Evolutionary conservation across 805 yeast species (phyloP).

Genomic region (Spathaspora hagerdaliae): DNA sequence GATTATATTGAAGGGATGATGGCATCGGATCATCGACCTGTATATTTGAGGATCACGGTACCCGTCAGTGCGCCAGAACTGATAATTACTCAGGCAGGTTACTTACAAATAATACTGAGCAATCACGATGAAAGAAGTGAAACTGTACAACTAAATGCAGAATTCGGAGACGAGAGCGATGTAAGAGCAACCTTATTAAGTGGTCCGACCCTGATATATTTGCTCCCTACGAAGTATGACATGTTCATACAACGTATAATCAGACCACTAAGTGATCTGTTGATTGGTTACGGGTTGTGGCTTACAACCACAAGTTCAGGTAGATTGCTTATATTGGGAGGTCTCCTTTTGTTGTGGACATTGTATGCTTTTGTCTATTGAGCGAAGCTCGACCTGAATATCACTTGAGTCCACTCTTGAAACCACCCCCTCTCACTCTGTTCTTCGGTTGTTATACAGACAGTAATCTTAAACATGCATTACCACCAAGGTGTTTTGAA

Average conservation of each 20-base stretch:
- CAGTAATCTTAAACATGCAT: too few species aligned
- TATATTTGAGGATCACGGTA: slow-evolving; percentile 46
- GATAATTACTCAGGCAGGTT: slow-evolving; percentile 25
- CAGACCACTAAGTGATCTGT: slow-evolving; percentile 22
- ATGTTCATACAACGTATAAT: slow-evolving; percentile 19
- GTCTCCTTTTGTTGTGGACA: slow-evolving; percentile 12
- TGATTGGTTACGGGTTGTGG: slow-evolving; percentile 35
- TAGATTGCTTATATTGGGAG: slow-evolving; percentile 19
- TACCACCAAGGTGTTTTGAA: too few species aligned
- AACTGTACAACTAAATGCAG: slow-evolving; percentile 2
- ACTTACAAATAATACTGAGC: slow-evolving; percentile 20
- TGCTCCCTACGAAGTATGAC: slow-evolving; percentile 32
- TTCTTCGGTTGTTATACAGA: not conserved
- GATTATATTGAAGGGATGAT: slow-evolving; percentile 42
- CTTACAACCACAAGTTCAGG: slow-evolving; percentile 29
- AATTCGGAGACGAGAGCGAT: slow-evolving; percentile 7
- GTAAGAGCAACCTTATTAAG: slow-evolving; percentile 20
- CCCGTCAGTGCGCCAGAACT: slow-evolving; percentile 41
- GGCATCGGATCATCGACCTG: slow-evolving; percentile 82
- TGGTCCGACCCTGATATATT: slow-evolving; percentile 39
- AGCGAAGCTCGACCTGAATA: not conserved
- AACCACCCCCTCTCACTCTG: not conserved
- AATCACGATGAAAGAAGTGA: slow-evolving; percentile 8
- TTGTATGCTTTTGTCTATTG: not conserved
- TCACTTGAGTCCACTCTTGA: not conserved